These are phyloP conservation scores for Trichoderma sp. DNA, from an alignment of 2,329 filamentous ascomycete species.

Conservation along the genomic window DNA sequence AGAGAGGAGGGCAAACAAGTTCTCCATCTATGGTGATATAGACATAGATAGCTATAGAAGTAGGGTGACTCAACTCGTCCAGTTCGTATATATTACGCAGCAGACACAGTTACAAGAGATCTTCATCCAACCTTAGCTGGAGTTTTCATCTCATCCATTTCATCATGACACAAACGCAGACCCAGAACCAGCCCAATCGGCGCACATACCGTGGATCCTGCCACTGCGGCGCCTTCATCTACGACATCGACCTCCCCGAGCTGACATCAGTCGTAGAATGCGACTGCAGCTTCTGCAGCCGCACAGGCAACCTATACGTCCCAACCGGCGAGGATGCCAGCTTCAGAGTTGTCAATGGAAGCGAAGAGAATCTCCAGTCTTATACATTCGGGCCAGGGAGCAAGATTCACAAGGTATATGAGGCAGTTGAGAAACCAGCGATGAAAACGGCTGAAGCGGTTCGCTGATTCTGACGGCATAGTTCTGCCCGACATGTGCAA, in stretches of 20 bases:
- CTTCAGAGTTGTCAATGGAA: conserved; percentile 52
- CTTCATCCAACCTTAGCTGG: not conserved
- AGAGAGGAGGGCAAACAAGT: not conserved
- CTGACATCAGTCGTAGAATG: conserved; percentile 60
- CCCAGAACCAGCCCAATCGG: not conserved
- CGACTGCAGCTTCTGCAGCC: conserved; percentile 68
- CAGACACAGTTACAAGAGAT: too few species aligned
- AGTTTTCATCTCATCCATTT: not conserved
- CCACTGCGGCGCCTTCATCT: conserved; percentile 59
- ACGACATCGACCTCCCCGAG: conserved; percentile 56
- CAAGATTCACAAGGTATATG: conserved; percentile 47
- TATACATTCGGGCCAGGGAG: conserved; percentile 49
- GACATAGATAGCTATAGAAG: too few species aligned
- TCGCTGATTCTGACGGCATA: conserved; percentile 31
- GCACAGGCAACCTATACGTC: conserved; percentile 48
- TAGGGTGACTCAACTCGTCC: not conserved
- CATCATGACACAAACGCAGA: not conserved
- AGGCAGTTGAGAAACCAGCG: not conserved
- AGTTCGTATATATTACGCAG: not conserved
- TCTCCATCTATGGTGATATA: not conserved
- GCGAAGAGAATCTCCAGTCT: conserved; percentile 42
- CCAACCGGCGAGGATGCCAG: conserved; percentile 35
- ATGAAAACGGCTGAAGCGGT: not conserved
- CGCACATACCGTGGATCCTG: conserved; percentile 60
- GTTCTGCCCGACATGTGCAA: conserved; percentile 58